Conservation (phyloP, 1,284 basidiomycete genomes). For the Sutorius eximius region DNA sequence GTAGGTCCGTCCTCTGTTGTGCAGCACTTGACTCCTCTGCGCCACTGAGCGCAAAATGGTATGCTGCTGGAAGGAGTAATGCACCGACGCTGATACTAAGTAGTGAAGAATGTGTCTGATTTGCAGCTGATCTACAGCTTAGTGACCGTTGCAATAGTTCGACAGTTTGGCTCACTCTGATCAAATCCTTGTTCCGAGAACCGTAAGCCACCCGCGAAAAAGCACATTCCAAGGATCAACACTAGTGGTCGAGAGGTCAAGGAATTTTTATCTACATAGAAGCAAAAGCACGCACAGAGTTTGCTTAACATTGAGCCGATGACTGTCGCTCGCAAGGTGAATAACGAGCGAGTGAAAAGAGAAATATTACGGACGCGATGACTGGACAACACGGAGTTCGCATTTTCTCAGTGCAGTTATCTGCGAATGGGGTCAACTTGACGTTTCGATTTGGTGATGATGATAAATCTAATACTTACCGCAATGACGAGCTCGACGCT, state of each 20-base stretch:
- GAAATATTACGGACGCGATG: conserved; percentile 53
- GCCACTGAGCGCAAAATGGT: conserved; percentile 62
- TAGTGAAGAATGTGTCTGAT: conserved; percentile 79
- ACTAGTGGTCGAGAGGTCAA: conserved; percentile 21
- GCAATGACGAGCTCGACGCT: conserved; percentile 76
- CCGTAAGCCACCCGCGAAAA: conserved; percentile 76
- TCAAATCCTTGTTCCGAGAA: conserved; percentile 81
- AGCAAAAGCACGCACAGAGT: conserved; percentile 49
- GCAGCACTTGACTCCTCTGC: conserved; percentile 34
- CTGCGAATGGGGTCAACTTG: conserved; percentile 40
- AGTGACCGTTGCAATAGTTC: background rate
- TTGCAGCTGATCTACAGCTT: conserved; percentile 52
- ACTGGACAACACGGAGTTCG: conserved; percentile 83
- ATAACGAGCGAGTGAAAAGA: background rate
- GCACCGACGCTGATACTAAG: conserved; percentile 80
- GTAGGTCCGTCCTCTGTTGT: conserved; percentile 55
- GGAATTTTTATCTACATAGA: background rate
- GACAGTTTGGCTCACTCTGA: conserved; percentile 47
- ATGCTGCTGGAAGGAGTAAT: conserved; percentile 77
- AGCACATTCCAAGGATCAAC: conserved; percentile 74
- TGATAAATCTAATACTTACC: conserved; percentile 40
- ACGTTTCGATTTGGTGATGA: background rate
- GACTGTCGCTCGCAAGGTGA: conserved; percentile 42
- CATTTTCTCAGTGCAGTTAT: conserved; percentile 81
- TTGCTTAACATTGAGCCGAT: conserved; percentile 81